A percentile compares a stretch with the other conserved stretches of the same genome.
These are phyloP conservation scores for Pseudogymnoascus pannorum DNA, from an alignment of 2,329 filamentous ascomycete species.

Conservation along the genomic window DNA sequence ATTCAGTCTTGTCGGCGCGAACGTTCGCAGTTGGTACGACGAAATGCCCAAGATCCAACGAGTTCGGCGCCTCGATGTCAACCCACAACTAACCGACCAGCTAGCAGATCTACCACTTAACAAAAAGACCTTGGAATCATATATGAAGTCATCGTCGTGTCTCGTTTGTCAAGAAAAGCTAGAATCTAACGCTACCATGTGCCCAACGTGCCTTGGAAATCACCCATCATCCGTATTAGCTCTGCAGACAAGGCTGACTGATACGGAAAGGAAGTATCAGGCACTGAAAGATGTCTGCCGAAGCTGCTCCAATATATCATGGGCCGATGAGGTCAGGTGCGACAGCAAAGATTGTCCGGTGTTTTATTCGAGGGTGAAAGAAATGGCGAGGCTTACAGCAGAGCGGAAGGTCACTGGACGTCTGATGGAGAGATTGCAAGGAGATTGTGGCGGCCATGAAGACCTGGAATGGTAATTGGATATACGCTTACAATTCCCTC, in stretches of 20 bases:
- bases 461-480: conserved; percentile 25
- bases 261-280: conserved; percentile 54
- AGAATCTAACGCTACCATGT: conserved; percentile 45
- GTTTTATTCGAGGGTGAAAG: conserved; percentile 71
- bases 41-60: conserved; percentile 91
- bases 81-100: conserved; percentile 24
- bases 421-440: conserved; percentile 36
- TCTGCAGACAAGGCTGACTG: conserved; percentile 54
- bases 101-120: conserved; percentile 31
- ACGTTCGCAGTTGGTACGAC: conserved; percentile 85
- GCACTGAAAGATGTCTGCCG: conserved; percentile 68
- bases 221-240: conserved; percentile 54
- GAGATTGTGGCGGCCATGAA: conserved; percentile 18
- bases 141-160: conserved; percentile 76
- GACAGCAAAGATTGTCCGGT: conserved; percentile 90
- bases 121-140: conserved; percentile 80
- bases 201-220: conserved; percentile 46
- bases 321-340: conserved; percentile 72
- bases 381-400: conserved; percentile 40
- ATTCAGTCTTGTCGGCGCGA: conserved; percentile 91
- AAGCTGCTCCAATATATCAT: conserved; percentile 67
- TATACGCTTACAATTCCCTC: neutral
- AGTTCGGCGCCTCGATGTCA: conserved; percentile 45
- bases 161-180: conserved; percentile 56
- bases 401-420: conserved; percentile 33